Conservation (phyloP, 148 eudicot genomes). For the Tetragonia tetragonoides region DNA sequence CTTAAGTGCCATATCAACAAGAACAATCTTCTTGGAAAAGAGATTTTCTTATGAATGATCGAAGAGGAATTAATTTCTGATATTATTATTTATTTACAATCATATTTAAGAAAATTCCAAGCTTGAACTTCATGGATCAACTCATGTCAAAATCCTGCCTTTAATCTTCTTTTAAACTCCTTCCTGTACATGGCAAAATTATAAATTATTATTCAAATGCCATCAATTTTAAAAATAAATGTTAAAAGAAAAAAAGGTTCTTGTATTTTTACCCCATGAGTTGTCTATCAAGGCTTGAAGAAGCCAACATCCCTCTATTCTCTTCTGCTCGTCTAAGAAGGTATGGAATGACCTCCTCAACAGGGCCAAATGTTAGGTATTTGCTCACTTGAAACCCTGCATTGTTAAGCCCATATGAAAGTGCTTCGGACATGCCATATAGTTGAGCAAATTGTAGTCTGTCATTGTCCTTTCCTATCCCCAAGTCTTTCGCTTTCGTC, state of each 20-base stretch:
- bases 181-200: conserved; percentile 41
- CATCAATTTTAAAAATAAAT: too few species aligned
- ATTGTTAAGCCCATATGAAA: conserved; percentile 53
- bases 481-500: conserved; percentile 39
- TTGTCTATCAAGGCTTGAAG: conserved; percentile 50
- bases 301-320: conserved; percentile 57
- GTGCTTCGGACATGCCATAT: conserved; percentile 71
- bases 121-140: too few species aligned
- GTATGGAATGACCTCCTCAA: conserved; percentile 62
- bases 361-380: conserved; percentile 70
- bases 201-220: too few species aligned
- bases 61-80: too few species aligned
- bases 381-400: conserved; percentile 83
- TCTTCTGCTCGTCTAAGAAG: conserved; percentile 75
- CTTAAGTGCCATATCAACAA: not conserved
- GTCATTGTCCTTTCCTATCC: conserved; percentile 38
- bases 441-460: conserved; percentile 67
- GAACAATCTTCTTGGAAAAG: not conserved
- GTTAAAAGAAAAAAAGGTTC: too few species aligned
- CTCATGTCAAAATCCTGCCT: not conserved
- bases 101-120: too few species aligned
- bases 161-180: conserved; percentile 64
- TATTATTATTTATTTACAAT: not conserved
- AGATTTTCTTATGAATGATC: not conserved
- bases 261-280: too few species aligned